Percentiles rank a stretch among this genome's conserved stretches.
These are phyloP conservation scores for Candida ascalaphidarum DNA, from an alignment of 805 yeast genomes.

Conservation along the genomic window DNA sequence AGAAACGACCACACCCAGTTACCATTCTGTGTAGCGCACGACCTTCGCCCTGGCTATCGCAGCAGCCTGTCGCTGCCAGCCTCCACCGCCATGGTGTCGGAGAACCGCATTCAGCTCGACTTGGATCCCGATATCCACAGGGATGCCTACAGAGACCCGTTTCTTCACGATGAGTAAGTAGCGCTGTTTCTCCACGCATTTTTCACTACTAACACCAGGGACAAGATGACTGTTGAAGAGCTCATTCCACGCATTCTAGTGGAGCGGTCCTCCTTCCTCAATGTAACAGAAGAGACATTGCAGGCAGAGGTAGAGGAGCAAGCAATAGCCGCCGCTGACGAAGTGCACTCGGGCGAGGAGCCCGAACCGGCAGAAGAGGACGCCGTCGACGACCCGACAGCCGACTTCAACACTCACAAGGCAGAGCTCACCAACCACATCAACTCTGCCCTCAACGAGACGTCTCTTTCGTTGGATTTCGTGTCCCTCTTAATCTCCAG, in stretches of 20 bases:
- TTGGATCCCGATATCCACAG: constrained; percentile 21
- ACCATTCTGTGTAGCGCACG: no score
- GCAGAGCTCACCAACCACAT: constrained; percentile 44
- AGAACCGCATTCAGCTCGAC: constrained; percentile 6
- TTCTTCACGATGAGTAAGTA: constrained; percentile 31
- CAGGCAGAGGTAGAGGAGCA: constrained; percentile 32
- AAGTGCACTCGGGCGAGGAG: background rate
- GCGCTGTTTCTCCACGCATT: background rate
- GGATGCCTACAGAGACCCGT: constrained; percentile 26
- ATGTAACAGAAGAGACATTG: constrained; percentile 49
- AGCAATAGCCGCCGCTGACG: constrained; percentile 1
- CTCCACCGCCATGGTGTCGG: no score
- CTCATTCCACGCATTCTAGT: constrained; percentile 50
- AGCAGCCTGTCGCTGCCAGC: no score
- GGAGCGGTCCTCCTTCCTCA: constrained; percentile 52
- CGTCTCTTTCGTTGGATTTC: constrained; percentile 81
- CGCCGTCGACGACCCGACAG: constrained; percentile 1
- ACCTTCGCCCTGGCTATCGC: no score
- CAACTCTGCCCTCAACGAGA: constrained; percentile 73
- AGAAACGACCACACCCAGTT: background rate
- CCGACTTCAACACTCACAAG: constrained; percentile 38
- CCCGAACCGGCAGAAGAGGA: constrained; percentile 1
- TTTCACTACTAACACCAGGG: constrained; percentile 12
- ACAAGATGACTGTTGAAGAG: constrained; percentile 40
- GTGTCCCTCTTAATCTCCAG: constrained; percentile 76